Evolutionary conservation across 768 basidiomycete genomes (phyloP).

Genomic region (Pulveroboletus sp.): DNA sequence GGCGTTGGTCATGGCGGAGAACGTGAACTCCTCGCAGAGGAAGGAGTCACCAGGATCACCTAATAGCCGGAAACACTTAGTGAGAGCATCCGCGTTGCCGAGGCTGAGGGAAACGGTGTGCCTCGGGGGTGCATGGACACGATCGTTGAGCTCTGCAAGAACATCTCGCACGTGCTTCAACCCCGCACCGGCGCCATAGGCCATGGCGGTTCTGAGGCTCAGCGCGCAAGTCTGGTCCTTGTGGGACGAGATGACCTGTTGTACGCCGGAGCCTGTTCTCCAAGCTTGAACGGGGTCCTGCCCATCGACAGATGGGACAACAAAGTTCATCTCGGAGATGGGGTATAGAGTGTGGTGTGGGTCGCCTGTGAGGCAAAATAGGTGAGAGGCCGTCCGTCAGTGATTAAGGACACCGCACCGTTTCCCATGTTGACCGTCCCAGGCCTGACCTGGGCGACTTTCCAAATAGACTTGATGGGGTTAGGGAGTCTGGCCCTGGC

Average conservation of each 20-base stretch:
- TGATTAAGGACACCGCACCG: conserved; percentile 15
- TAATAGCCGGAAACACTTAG: conserved; percentile 40
- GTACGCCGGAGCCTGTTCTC: conserved; percentile 25
- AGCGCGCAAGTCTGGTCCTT: conserved; percentile 27
- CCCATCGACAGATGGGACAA: conserved; percentile 29
- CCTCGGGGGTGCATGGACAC: conserved; percentile 32
- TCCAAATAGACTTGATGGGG: conserved; percentile 36
- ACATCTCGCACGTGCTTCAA: conserved; percentile 29
- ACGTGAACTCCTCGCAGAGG: conserved; percentile 41
- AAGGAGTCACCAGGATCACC: conserved; percentile 41
- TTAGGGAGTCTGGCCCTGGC: conserved; percentile 32
- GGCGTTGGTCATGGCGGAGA: conserved; percentile 39
- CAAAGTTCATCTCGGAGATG: conserved; percentile 30
- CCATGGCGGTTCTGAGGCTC: conserved; percentile 33
- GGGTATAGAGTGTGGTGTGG: conserved; percentile 34
- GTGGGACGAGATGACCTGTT: conserved; percentile 25
- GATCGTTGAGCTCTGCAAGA: conserved; percentile 33
- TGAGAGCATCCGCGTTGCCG: conserved; percentile 40
- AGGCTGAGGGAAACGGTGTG: conserved; percentile 34
- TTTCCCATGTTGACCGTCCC: conserved; percentile 37
- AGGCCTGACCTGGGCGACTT: conserved; percentile 30
- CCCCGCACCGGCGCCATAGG: conserved; percentile 37
- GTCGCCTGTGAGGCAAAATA: conserved; percentile 21
- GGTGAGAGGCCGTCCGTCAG: not conserved
- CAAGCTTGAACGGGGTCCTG: conserved; percentile 30